A percentile compares a stretch with the other conserved stretches of the same genome.
These are phyloP conservation scores for Narthecium ossifragum DNA, from an alignment of 106 monocot species.

Conservation along the genomic window DNA sequence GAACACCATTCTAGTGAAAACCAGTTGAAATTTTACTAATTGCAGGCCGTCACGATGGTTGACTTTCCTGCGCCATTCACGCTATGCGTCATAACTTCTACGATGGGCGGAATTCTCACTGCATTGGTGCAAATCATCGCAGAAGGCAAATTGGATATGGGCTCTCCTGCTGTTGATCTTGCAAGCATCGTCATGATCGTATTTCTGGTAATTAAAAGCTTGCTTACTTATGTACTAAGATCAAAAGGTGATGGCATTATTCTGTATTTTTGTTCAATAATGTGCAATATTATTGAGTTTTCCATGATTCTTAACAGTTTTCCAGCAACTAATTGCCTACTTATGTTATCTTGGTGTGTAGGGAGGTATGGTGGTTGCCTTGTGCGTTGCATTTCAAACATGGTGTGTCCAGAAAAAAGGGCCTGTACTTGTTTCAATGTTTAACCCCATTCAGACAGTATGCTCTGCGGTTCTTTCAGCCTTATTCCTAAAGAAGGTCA, in stretches of 20 bases:
- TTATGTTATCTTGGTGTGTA: too few species aligned
- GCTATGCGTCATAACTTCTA: conserved; percentile 23
- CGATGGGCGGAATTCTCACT: conserved; percentile 28
- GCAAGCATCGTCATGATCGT: conserved; percentile 11
- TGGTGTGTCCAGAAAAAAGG: conserved; percentile 76
- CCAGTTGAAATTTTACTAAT: not conserved
- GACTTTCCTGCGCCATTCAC: conserved; percentile 40
- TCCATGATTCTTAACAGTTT: not conserved
- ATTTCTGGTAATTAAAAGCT: conserved; percentile 18
- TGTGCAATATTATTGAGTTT: not conserved
- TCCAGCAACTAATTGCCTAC: too few species aligned
- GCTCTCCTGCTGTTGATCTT: conserved; percentile 12
- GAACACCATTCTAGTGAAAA: not conserved
- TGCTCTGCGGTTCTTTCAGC: conserved; percentile 46
- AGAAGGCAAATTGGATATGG: conserved; percentile 27
- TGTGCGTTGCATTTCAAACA: conserved; percentile 53
- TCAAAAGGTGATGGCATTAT: not conserved
- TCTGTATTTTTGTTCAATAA: not conserved
- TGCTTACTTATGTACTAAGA: too few species aligned
- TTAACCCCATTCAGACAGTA: conserved; percentile 59
- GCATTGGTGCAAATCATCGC: conserved; percentile 10
- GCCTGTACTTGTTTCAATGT: conserved; percentile 73
- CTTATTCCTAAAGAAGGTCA: conserved; percentile 29
- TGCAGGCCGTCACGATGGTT: conserved; percentile 38
- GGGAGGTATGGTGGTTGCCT: conserved; percentile 37